These are phyloP conservation scores for Lactarius psammicola DNA, from an alignment of 768 basidiomycete species.

Conservation along the genomic window DNA sequence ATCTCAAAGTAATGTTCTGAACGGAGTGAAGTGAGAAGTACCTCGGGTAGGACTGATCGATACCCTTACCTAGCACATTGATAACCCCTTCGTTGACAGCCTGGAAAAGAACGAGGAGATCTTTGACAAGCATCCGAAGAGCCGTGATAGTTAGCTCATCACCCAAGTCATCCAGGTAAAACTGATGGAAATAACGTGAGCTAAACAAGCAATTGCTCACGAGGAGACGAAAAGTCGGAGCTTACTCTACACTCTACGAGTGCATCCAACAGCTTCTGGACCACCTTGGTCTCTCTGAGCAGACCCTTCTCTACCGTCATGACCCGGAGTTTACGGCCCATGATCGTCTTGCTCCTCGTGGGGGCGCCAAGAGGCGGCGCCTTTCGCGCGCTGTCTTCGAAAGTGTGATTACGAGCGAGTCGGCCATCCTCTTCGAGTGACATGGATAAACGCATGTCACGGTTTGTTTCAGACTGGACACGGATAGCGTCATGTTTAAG, in stretches of 20 bases:
- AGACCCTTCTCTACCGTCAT: constrained; percentile 97
- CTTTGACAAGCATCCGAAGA: constrained; percentile 92
- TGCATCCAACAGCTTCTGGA: constrained; percentile 87
- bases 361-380: neutral
- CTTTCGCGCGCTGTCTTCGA: constrained; percentile 19
- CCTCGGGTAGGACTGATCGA: constrained; percentile 35
- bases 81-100: constrained; percentile 94
- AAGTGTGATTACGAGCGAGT: constrained; percentile 13
- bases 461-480: constrained; percentile 91
- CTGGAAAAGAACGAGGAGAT: constrained; percentile 92
- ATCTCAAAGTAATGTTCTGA: constrained; percentile 97
- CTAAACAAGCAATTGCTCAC: neutral
- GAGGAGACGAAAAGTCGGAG: constrained; percentile 26
- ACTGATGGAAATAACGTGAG: constrained; percentile 45
- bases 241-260: constrained; percentile 85
- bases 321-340: constrained; percentile 79
- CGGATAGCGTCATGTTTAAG: constrained; percentile 92
- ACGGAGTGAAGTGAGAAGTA: constrained; percentile 25
- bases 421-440: constrained; percentile 56
- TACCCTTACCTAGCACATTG: constrained; percentile 65
- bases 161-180: constrained; percentile 90
- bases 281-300: constrained; percentile 85
- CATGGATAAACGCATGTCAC: constrained; percentile 70
- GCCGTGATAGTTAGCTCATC: constrained; percentile 89
- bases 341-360: constrained; percentile 68